Evolutionary conservation across 768 basidiomycete genomes (phyloP).

Genomic region (Daedaleopsis sinensis): DNA sequence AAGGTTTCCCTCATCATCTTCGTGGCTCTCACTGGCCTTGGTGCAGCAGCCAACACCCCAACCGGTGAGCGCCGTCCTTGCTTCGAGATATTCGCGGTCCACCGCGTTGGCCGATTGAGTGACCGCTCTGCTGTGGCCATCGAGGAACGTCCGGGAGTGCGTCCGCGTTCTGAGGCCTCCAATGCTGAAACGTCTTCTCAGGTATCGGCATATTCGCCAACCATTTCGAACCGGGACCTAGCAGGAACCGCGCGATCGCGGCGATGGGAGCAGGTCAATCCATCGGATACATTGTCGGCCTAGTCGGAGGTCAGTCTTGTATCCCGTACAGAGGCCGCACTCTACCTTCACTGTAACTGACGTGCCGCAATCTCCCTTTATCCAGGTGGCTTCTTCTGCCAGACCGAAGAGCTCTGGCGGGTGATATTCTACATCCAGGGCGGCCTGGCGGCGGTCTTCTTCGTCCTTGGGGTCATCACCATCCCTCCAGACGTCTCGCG

Average conservation of each 20-base stretch:
- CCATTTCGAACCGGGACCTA: conserved; percentile 34
- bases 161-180: neutral
- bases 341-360: neutral
- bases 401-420: conserved; percentile 36
- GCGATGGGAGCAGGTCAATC: conserved; percentile 39
- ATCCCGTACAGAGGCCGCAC: neutral
- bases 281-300: conserved; percentile 37
- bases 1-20: conserved; percentile 34
- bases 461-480: conserved; percentile 27
- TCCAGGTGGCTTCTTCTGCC: conserved; percentile 36
- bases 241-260: conserved; percentile 36
- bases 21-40: conserved; percentile 36
- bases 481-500: conserved; percentile 23
- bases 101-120: neutral
- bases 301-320: conserved; percentile 32
- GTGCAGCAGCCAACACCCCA: conserved; percentile 40
- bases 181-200: neutral
- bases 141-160: neutral
- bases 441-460: conserved; percentile 33
- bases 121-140: neutral
- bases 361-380: neutral
- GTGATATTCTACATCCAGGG: conserved; percentile 39
- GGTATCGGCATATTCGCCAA: conserved; percentile 31
- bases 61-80: conserved; percentile 23
- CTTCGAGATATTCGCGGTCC: too few relatives aligned